Percentiles rank a stretch among this genome's conserved stretches.
Conservation (phyloP, 495 filamentous ascomycete species). For the Tuber melanosporum region DNA sequence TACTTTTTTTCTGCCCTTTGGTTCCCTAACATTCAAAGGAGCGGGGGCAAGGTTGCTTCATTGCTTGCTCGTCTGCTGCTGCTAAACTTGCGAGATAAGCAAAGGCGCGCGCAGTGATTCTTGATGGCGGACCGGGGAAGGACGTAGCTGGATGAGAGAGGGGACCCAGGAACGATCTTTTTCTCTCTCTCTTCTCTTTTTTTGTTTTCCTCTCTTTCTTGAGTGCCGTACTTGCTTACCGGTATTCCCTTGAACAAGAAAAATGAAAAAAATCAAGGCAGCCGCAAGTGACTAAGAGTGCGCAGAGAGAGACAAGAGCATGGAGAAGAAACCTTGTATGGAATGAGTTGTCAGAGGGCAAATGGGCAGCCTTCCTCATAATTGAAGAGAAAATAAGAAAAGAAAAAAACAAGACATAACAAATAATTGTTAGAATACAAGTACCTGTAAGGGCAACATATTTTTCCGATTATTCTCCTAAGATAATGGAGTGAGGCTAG, state of each 20-base stretch:
- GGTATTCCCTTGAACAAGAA: not conserved
- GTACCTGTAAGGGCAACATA: not conserved
- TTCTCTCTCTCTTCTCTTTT: not conserved
- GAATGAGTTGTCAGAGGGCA: not conserved
- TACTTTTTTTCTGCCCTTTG: slow-evolving; percentile 2
- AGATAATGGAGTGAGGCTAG: not conserved
- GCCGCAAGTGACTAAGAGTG: not conserved
- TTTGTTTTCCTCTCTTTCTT: not conserved
- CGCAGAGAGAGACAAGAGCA: slow-evolving; percentile 1
- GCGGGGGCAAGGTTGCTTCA: not conserved
- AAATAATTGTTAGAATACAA: not conserved
- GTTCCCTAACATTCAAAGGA: not conserved
- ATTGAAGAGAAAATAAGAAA: not conserved
- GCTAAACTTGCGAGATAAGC: not conserved
- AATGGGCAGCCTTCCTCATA: slow-evolving; percentile 1
- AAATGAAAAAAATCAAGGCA: slow-evolving; percentile 3
- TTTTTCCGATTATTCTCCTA: slow-evolving; percentile 5
- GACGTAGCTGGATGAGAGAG: not conserved
- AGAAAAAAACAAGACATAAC: not conserved
- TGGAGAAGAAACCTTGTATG: slow-evolving; percentile 2
- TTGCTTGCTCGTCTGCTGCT: not conserved
- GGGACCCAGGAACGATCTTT: not conserved
- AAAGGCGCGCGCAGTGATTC: not conserved
- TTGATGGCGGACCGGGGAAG: not conserved
- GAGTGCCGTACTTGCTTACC: not conserved